phyloP scores from a whole-genome alignment of 352 stramenopile species.

The Phytophthora pinifolia region DNA sequence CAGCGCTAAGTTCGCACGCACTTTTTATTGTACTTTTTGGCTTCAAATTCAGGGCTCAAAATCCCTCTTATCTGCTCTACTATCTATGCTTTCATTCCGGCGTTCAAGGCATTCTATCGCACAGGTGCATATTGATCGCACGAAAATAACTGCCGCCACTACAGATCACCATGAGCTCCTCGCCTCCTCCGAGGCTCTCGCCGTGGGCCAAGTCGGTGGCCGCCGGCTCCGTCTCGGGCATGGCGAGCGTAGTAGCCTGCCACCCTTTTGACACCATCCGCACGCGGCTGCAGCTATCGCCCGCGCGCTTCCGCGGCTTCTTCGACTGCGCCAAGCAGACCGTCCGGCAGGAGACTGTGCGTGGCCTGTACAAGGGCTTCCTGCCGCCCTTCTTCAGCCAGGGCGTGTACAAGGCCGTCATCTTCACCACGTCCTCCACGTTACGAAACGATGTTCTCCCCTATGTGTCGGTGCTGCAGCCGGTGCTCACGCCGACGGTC shows the following conservation, averaged over 20 bases:
- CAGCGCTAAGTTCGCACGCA: no score
- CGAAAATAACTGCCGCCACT: constrained; percentile 5
- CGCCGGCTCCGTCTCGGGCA: constrained; percentile 77
- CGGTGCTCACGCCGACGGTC: constrained; percentile 47
- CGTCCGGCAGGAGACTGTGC: constrained; percentile 56
- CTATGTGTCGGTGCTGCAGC: constrained; percentile 30
- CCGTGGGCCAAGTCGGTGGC: constrained; percentile 67
- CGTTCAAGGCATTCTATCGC: constrained; percentile 12
- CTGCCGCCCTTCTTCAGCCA: constrained; percentile 87
- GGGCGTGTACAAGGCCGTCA: constrained; percentile 88
- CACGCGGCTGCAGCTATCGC: constrained; percentile 81
- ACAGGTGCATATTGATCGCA: constrained; percentile 4
- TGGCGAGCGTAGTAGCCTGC: constrained; percentile 81
- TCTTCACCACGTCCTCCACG: constrained; percentile 76
- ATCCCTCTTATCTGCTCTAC: no score
- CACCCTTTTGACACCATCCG: constrained; percentile 88
- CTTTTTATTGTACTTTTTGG: no score
- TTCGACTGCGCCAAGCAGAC: constrained; percentile 66
- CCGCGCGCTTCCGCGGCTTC: constrained; percentile 58
- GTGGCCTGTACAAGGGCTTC: constrained; percentile 84
- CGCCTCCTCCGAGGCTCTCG: constrained; percentile 33
- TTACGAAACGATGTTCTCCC: constrained; percentile 61
- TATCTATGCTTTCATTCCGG: constrained; percentile 10
- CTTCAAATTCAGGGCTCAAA: no score
- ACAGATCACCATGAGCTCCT: constrained; percentile 21